These are phyloP conservation scores for Graphilbum sp. DNA, from an alignment of 2,329 filamentous ascomycete genomes.

Conservation along the genomic window DNA sequence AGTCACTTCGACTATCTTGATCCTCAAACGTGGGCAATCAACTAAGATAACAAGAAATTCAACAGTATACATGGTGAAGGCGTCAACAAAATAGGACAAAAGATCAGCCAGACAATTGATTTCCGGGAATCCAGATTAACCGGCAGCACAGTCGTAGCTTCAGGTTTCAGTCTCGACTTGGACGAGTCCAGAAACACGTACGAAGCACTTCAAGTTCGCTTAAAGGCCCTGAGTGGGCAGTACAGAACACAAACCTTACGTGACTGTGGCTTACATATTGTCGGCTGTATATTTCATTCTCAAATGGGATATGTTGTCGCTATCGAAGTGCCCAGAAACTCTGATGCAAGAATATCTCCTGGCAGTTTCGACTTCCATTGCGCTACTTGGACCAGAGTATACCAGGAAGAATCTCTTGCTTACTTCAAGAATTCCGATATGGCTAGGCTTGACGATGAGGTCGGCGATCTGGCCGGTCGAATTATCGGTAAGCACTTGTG, in stretches of 20 bases:
- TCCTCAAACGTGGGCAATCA: neutral
- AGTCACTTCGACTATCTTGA: neutral
- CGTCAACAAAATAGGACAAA: constrained; percentile 29
- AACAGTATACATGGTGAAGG: constrained; percentile 36
- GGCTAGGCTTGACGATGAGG: constrained; percentile 61
- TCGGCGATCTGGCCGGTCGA: constrained; percentile 70
- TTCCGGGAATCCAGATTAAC: constrained; percentile 60
- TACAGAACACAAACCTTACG: constrained; percentile 47
- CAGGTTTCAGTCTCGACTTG: constrained; percentile 55
- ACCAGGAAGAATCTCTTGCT: constrained; percentile 22
- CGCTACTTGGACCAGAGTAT: too few relatives aligned
- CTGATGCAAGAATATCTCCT: too few relatives aligned
- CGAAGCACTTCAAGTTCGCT: constrained; percentile 57
- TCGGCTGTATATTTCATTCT: constrained; percentile 77
- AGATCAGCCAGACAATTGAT: constrained; percentile 46
- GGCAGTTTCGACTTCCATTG: constrained; percentile 23
- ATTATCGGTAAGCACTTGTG: constrained; percentile 50
- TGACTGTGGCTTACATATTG: constrained; percentile 33
- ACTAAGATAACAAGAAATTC: constrained; percentile 25
- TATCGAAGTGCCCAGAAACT: constrained; percentile 43
- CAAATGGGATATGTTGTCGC: constrained; percentile 82
- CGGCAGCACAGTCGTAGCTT: constrained; percentile 54
- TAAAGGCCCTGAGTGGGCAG: constrained; percentile 50
- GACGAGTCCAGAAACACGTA: constrained; percentile 67
- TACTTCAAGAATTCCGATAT: constrained; percentile 84